phyloP scores from a whole-genome alignment of 75 land plant genomes.

The Chamaecyparis obtusa region DNA sequence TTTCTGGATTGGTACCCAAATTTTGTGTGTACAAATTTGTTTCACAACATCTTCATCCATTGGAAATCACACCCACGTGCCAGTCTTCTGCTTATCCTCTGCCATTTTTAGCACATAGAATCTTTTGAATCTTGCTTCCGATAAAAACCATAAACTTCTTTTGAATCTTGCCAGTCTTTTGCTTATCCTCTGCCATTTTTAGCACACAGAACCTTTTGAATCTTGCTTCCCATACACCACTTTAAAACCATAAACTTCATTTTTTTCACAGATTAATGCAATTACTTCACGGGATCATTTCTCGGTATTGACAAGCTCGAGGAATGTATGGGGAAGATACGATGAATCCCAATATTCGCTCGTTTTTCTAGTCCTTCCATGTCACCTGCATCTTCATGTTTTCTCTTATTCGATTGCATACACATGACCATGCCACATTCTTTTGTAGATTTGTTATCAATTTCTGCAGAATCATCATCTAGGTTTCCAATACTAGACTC shows the following conservation, averaged over 20 bases:
- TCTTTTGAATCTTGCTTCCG: too few species aligned
- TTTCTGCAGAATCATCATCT: not conserved
- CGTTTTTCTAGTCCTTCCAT: too few species aligned
- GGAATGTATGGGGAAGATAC: not conserved
- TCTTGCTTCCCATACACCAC: too few species aligned
- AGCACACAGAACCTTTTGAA: too few species aligned
- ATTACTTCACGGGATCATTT: not conserved
- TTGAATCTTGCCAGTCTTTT: too few species aligned
- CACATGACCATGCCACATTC: not conserved
- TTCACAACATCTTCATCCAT: not conserved
- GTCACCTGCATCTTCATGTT: not conserved
- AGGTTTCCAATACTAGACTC: not conserved
- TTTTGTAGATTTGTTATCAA: not conserved
- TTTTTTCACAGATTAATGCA: too few species aligned
- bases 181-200: too few species aligned
- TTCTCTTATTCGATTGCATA: slow-evolving; percentile 25
- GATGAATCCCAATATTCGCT: not conserved
- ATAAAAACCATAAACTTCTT: too few species aligned
- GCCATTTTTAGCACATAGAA: too few species aligned
- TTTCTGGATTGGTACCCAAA: not conserved
- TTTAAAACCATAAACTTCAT: too few species aligned
- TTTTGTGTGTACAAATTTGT: not conserved
- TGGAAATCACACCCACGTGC: not conserved
- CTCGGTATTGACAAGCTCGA: not conserved
- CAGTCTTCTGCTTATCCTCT: not conserved